Evolutionary conservation across 371 early-diverging fungal genomes (phyloP).

Genomic region (Sporodiniella umbellata): DNA sequence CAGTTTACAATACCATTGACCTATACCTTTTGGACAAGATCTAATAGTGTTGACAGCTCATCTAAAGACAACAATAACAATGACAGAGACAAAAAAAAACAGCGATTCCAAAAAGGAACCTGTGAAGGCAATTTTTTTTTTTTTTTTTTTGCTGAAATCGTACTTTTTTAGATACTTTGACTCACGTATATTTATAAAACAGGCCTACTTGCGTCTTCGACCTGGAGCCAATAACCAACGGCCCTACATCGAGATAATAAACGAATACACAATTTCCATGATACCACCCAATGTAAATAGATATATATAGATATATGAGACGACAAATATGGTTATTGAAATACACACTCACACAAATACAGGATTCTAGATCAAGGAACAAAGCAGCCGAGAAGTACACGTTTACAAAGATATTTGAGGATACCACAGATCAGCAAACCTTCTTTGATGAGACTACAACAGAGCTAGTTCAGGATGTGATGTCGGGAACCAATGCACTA

Average conservation of each 20-base stretch:
- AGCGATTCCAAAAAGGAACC: constrained; percentile 27
- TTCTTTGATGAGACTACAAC: constrained; percentile 62
- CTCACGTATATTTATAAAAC: too few species aligned
- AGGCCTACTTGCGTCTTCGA: constrained; percentile 50
- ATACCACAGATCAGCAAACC: constrained; percentile 42
- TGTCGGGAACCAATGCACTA: constrained; percentile 62
- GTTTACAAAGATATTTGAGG: constrained; percentile 63
- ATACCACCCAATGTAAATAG: constrained; percentile 41
- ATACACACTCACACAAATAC: constrained; percentile 1
- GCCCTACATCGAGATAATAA: constrained; percentile 49
- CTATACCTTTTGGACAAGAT: neutral
- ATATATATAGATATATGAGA: neutral
- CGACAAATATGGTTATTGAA: too few species aligned
- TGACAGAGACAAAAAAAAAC: neutral
- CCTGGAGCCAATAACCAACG: constrained; percentile 20
- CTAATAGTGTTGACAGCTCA: neutral
- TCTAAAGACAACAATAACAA: neutral
- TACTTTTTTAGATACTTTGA: too few species aligned
- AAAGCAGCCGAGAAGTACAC: constrained; percentile 54
- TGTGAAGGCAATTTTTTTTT: constrained; percentile 11
- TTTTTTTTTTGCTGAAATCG: too few species aligned
- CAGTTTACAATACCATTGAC: too few species aligned
- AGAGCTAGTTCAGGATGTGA: constrained; percentile 48
- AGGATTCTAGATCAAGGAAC: constrained; percentile 40
- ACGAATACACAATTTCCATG: constrained; percentile 43